These are phyloP conservation scores for Tolypocladium paradoxum DNA, from an alignment of 2,329 filamentous ascomycete species.

Conservation along the genomic window DNA sequence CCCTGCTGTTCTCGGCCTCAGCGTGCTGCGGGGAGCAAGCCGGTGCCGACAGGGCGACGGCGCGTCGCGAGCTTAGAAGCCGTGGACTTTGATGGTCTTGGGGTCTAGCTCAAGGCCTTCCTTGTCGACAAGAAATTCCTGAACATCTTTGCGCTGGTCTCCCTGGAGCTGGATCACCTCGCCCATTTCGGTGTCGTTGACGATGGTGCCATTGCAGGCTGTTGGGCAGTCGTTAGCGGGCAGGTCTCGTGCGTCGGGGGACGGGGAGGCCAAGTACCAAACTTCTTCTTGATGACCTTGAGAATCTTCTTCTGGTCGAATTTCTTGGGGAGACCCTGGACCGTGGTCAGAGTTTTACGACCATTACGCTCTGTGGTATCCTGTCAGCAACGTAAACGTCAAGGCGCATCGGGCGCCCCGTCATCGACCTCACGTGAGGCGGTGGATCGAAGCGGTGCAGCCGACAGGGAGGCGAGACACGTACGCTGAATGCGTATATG, in stretches of 20 bases:
- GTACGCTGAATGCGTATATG: constrained; percentile 99
- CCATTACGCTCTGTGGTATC: constrained; percentile 83
- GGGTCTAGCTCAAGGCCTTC: constrained; percentile 86
- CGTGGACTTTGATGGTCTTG: constrained; percentile 88
- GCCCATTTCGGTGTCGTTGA: constrained; percentile 91
- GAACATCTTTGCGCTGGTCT: constrained; percentile 97
- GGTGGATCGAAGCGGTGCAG: neutral
- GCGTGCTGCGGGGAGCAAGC: constrained; percentile 16
- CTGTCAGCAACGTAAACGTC: constrained; percentile 25
- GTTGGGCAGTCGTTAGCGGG: constrained; percentile 4
- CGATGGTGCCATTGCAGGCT: constrained; percentile 99
- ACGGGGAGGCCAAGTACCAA: constrained; percentile 49
- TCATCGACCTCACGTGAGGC: constrained; percentile 4
- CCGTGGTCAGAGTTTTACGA: constrained; percentile 99
- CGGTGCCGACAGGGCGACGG: constrained; percentile 25
- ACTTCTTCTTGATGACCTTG: constrained; percentile 99
- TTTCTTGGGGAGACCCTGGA: constrained; percentile 97
- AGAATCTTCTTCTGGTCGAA: constrained; percentile 99
- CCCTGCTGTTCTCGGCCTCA: constrained; percentile 21
- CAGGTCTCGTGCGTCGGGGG: neutral
- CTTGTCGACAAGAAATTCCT: constrained; percentile 94
- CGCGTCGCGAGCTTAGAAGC: constrained; percentile 34
- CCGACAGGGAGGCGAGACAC: constrained; percentile 24
- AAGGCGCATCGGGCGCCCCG: neutral
- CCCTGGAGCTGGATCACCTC: constrained; percentile 99